Percentiles rank a stretch among this genome's conserved stretches.
These are phyloP conservation scores for Trematosphaeria pertusa DNA, from an alignment of 2,329 filamentous ascomycete species.

Conservation along the genomic window DNA sequence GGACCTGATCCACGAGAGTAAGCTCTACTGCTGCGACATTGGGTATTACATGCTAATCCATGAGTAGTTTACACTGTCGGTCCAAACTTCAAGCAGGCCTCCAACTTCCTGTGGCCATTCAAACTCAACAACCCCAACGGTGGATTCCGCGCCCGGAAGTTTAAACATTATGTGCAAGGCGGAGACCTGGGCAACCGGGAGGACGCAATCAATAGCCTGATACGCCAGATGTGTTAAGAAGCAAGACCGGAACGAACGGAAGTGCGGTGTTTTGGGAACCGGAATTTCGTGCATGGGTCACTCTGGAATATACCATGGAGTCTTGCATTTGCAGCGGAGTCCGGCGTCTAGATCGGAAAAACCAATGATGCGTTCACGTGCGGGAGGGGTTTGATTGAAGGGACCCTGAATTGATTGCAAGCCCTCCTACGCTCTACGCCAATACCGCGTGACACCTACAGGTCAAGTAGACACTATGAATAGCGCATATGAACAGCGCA, in stretches of 20 bases:
- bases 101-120: constrained; percentile 99
- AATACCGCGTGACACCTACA: too few relatives aligned
- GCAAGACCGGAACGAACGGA: constrained; percentile 2
- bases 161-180: constrained; percentile 98
- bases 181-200: constrained; percentile 99
- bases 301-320: constrained; percentile 26
- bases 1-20: constrained; percentile 95
- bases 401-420: constrained; percentile 3
- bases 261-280: constrained; percentile 10
- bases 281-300: constrained; percentile 15
- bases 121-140: constrained; percentile 99
- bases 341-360: constrained; percentile 16
- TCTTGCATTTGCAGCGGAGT: constrained; percentile 32
- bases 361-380: constrained; percentile 23
- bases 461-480: too few relatives aligned
- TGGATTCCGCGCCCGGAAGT: constrained; percentile 95
- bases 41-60: constrained; percentile 13
- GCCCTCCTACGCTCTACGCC: too few relatives aligned
- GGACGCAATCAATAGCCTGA: constrained; percentile 94
- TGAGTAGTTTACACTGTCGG: constrained; percentile 28
- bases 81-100: constrained; percentile 97
- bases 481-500: background rate
- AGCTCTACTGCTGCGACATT: constrained; percentile 44
- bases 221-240: constrained; percentile 80
- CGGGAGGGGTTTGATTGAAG: constrained; percentile 17